These are phyloP conservation scores for Phytopythium oedochilum DNA, from an alignment of 352 stramenopile genomes.

Conservation along the genomic window DNA sequence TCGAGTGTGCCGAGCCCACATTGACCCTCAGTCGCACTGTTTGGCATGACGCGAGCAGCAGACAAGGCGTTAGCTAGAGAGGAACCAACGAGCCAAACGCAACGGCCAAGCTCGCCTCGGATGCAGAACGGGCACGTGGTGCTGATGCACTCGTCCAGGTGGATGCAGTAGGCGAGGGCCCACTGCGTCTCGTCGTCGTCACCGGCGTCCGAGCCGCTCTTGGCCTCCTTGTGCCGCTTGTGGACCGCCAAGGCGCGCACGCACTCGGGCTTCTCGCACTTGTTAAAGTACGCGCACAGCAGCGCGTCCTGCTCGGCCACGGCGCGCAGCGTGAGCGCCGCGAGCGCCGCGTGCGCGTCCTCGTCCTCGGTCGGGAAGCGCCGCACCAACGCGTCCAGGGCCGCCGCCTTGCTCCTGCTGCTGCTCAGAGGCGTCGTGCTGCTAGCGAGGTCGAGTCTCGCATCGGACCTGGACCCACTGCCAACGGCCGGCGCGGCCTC, in stretches of 20 bases:
- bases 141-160: slow-evolving; percentile 21
- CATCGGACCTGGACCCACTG: too few relatives aligned
- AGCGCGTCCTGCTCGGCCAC: slow-evolving; percentile 36
- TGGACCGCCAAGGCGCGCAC: slow-evolving; percentile 22
- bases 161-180: slow-evolving; percentile 17
- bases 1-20: background rate
- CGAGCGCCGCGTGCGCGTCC: slow-evolving; percentile 18
- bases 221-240: slow-evolving; percentile 25
- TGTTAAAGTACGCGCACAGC: slow-evolving; percentile 24
- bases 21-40: background rate
- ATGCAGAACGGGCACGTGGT: slow-evolving; percentile 38
- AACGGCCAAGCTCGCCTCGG: slow-evolving; percentile 1
- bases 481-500: background rate
- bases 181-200: slow-evolving; percentile 6
- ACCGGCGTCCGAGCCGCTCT: background rate
- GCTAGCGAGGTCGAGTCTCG: background rate
- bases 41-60: background rate
- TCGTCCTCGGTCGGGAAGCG: slow-evolving; percentile 27
- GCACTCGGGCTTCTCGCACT: slow-evolving; percentile 24
- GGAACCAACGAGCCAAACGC: too few relatives aligned
- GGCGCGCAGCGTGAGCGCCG: slow-evolving; percentile 17
- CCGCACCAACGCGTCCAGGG: slow-evolving; percentile 23
- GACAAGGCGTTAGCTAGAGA: background rate
- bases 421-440: background rate
- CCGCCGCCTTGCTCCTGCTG: slow-evolving; percentile 4